Conservation (phyloP, 352 stramenopile genomes). For the Pythium vanterpoolii region DNA sequence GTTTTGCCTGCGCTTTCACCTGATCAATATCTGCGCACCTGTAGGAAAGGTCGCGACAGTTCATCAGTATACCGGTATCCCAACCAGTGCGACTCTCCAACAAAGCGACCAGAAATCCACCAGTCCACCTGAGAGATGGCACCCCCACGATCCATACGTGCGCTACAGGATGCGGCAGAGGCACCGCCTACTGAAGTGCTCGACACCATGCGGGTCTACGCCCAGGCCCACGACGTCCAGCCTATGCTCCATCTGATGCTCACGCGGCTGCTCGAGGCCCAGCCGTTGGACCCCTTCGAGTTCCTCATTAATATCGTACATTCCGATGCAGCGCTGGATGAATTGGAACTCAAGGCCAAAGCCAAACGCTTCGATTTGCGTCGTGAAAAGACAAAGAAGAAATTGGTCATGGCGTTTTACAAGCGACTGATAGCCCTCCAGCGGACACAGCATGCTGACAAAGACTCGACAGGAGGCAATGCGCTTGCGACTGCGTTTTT, state of each 20-base stretch:
- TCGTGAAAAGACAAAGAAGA: conserved; percentile 58
- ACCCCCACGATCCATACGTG: conserved; percentile 32
- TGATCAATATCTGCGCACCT: background rate
- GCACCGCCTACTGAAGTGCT: conserved; percentile 33
- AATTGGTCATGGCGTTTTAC: conserved; percentile 46
- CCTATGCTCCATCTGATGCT: conserved; percentile 64
- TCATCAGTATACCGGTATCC: background rate
- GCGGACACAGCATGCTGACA: conserved; percentile 39
- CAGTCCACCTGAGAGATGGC: conserved; percentile 16
- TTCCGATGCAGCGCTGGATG: conserved; percentile 50
- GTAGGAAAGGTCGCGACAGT: background rate
- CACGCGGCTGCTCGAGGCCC: conserved; percentile 48
- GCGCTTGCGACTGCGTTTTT: conserved; percentile 45
- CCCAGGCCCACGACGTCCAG: conserved; percentile 52
- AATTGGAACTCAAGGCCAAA: conserved; percentile 38
- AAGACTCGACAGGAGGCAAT: conserved; percentile 21
- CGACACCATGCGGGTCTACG: conserved; percentile 59
- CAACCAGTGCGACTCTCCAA: background rate
- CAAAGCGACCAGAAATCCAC: background rate
- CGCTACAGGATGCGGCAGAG: conserved; percentile 23
- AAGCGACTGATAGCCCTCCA: conserved; percentile 53
- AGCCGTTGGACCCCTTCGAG: conserved; percentile 64
- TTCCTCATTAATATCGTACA: conserved; percentile 60
- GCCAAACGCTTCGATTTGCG: conserved; percentile 56
- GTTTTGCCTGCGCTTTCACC: background rate